phyloP scores from a whole-genome alignment of 176 grass and related monocot genomes.

The Eragrostis curvula region DNA sequence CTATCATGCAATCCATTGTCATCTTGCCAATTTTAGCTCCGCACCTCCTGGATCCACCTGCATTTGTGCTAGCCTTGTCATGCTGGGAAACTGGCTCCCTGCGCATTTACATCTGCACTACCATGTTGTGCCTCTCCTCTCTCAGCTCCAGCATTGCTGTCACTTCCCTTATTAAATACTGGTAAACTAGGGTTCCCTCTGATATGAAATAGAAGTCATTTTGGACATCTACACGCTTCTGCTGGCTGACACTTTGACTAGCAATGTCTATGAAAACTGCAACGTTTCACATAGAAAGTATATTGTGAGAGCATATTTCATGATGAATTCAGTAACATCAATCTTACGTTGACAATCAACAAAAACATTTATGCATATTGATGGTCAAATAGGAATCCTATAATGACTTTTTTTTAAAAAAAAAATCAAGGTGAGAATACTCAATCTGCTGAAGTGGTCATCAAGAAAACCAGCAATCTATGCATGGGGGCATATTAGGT shows the following conservation, averaged over 20 bases:
- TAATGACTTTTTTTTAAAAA: neutral
- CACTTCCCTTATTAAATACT: constrained; percentile 2
- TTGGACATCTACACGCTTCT: neutral
- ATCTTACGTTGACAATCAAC: neutral
- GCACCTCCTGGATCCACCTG: neutral
- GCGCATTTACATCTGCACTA: constrained; percentile 4
- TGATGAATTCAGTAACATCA: neutral
- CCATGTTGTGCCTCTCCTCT: neutral
- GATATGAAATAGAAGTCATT: neutral
- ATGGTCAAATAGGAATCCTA: neutral
- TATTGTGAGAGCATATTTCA: neutral
- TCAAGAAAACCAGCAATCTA: constrained; percentile 6
- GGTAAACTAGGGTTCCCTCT: neutral
- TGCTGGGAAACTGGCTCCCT: constrained; percentile 22
- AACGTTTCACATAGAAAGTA: neutral
- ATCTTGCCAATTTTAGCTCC: neutral
- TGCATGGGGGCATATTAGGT: neutral
- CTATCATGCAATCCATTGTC: neutral
- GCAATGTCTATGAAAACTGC: neutral
- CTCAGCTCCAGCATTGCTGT: constrained; percentile 1
- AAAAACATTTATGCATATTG: neutral
- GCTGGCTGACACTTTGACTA: neutral
- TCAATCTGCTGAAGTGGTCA: neutral
- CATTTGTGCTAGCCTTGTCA: neutral
- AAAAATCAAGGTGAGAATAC: neutral